Percentiles rank a stretch among this genome's conserved stretches.
Conservation (phyloP, 2,329 filamentous ascomycete genomes). For the Coccinonectria pachysandricola region DNA sequence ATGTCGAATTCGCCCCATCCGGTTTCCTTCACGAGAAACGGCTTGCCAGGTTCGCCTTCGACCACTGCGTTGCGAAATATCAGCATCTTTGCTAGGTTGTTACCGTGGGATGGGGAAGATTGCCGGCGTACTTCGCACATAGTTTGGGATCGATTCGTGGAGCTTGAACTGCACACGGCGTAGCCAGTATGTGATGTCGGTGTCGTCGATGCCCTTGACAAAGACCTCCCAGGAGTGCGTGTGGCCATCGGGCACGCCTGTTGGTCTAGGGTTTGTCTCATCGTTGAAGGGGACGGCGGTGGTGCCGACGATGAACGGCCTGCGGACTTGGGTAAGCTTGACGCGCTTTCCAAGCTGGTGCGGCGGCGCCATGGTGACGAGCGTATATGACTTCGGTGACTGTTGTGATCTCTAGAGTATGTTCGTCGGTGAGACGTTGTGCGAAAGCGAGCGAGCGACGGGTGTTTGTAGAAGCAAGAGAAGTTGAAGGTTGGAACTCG, state of each 20-base stretch:
- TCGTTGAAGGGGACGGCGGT: conserved; percentile 74
- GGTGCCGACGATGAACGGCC: conserved; percentile 64
- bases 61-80: conserved; percentile 38
- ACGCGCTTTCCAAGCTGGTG: conserved; percentile 51
- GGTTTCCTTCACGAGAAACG: conserved; percentile 83
- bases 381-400: not conserved
- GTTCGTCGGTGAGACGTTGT: too few relatives aligned
- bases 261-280: conserved; percentile 61
- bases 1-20: conserved; percentile 99
- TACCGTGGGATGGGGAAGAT: too few relatives aligned
- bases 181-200: conserved; percentile 90
- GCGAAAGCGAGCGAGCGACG: too few relatives aligned
- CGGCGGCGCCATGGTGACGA: conserved; percentile 44
- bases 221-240: conserved; percentile 96
- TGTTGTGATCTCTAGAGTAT: too few relatives aligned
- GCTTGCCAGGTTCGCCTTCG: conserved; percentile 55
- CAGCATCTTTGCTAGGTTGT: conserved; percentile 11
- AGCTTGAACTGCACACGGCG: conserved; percentile 97
- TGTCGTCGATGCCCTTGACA: conserved; percentile 79
- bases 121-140: conserved; percentile 57
- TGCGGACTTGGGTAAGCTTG: conserved; percentile 53
- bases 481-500: too few relatives aligned
- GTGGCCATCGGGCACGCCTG: conserved; percentile 74
- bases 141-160: conserved; percentile 92
- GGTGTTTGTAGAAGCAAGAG: too few relatives aligned